Evolutionary conservation across 306 rosid genomes (phyloP).

Genomic region (Vachellia pachyceras): DNA sequence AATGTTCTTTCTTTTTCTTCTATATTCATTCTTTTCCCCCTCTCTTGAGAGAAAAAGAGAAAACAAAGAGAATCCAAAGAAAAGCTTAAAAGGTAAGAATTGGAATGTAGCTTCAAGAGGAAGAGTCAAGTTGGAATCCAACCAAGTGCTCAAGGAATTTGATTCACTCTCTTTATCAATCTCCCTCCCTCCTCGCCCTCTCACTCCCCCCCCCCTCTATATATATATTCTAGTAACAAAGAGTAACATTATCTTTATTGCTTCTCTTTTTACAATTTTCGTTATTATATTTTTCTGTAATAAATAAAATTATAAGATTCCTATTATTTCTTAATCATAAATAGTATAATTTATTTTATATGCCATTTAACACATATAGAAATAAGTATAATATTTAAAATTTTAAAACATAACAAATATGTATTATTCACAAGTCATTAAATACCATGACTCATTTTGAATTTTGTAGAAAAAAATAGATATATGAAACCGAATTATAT

Average conservation of each 20-base stretch:
- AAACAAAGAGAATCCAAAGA: slow-evolving; percentile 54
- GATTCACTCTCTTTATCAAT: slow-evolving; percentile 51
- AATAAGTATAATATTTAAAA: background rate
- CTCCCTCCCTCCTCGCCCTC: too few species aligned
- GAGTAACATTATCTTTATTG: background rate
- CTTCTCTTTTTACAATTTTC: background rate
- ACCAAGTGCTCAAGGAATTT: slow-evolving; percentile 60
- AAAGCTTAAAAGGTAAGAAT: slow-evolving; percentile 51
- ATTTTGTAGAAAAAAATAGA: background rate
- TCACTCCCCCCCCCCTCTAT: too few species aligned
- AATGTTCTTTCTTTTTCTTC: slow-evolving; percentile 35
- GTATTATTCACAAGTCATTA: background rate
- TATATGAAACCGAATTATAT: background rate
- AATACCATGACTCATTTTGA: background rate
- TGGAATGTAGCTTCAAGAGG: slow-evolving; percentile 60
- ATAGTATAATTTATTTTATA: background rate
- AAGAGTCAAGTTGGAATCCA: slow-evolving; percentile 64
- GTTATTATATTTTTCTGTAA: background rate
- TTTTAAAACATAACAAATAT: too few species aligned
- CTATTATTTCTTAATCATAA: too few species aligned
- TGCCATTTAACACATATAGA: background rate
- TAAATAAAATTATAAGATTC: too few species aligned
- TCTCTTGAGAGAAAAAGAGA: background rate
- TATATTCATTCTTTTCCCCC: background rate
- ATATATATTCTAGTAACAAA: background rate